These are phyloP conservation scores for Thalassiosira delicatula DNA, from an alignment of 352 stramenopile genomes.

Conservation along the genomic window DNA sequence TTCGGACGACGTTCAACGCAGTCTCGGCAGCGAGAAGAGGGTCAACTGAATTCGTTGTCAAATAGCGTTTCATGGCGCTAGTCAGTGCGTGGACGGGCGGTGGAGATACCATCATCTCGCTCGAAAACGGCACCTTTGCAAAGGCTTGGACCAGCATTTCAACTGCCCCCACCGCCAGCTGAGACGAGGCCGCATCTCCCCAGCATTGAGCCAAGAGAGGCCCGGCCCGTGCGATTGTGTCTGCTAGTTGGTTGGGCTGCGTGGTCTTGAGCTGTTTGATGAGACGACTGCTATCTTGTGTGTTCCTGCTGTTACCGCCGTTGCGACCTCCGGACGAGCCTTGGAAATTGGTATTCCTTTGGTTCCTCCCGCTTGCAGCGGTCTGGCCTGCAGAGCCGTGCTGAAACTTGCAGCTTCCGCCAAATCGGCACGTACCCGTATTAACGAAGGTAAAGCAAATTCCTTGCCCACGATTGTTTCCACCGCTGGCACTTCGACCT, in stretches of 20 bases:
- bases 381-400: slow-evolving; percentile 27
- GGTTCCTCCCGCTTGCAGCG: background rate
- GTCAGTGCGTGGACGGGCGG: slow-evolving; percentile 33
- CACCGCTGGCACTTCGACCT: background rate
- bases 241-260: slow-evolving; percentile 22
- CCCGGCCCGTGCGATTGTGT: slow-evolving; percentile 27
- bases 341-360: slow-evolving; percentile 26
- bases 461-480: background rate
- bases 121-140: slow-evolving; percentile 39
- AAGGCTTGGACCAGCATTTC: slow-evolving; percentile 41
- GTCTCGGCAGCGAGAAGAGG: slow-evolving; percentile 40
- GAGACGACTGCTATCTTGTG: slow-evolving; percentile 32
- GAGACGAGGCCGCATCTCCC: slow-evolving; percentile 32
- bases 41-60: slow-evolving; percentile 14
- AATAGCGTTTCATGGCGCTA: slow-evolving; percentile 28
- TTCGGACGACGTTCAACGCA: slow-evolving; percentile 38
- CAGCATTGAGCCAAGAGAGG: slow-evolving; percentile 40
- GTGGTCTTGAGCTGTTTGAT: slow-evolving; percentile 54
- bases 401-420: slow-evolving; percentile 41
- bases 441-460: slow-evolving; percentile 35
- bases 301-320: slow-evolving; percentile 6
- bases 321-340: background rate
- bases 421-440: slow-evolving; percentile 38
- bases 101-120: slow-evolving; percentile 24
- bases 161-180: slow-evolving; percentile 17